Percentiles rank a stretch among this genome's conserved stretches.
These are phyloP conservation scores for Aspergillus candidus DNA, from an alignment of 2,329 filamentous ascomycete genomes.

Conservation along the genomic window DNA sequence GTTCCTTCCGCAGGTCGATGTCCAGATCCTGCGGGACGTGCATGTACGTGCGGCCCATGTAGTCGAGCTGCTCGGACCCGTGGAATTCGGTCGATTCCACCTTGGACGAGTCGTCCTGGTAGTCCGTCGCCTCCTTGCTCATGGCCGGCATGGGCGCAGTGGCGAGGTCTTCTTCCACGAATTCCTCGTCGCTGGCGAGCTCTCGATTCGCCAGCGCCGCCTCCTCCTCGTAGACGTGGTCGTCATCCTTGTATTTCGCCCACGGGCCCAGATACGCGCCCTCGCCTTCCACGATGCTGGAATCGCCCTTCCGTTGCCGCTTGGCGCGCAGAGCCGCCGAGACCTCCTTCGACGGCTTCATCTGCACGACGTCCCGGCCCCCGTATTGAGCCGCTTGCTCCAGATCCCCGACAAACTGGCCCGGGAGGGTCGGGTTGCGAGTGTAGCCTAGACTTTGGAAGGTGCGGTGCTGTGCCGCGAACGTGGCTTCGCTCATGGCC, in stretches of 20 bases:
- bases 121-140: constrained; percentile 47
- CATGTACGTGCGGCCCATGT: constrained; percentile 95
- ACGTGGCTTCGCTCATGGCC: constrained; percentile 82
- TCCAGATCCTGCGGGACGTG: constrained; percentile 89
- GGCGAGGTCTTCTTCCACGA: constrained; percentile 61
- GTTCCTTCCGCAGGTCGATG: constrained; percentile 75
- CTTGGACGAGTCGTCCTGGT: constrained; percentile 51
- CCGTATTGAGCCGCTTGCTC: constrained; percentile 40
- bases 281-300: constrained; percentile 76
- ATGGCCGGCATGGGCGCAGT: constrained; percentile 45
- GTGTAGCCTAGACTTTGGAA: constrained; percentile 60
- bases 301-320: constrained; percentile 78
- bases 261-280: constrained; percentile 90
- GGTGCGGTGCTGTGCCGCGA: constrained; percentile 79
- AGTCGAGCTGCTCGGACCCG: constrained; percentile 76
- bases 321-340: constrained; percentile 63
- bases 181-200: constrained; percentile 72
- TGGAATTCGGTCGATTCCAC: constrained; percentile 84
- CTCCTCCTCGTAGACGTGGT: constrained; percentile 63
- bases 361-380: constrained; percentile 49
- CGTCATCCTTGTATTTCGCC: constrained; percentile 75
- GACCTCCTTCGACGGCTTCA: constrained; percentile 62
- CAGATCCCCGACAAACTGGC: constrained; percentile 44
- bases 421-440: constrained; percentile 41
- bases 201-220: constrained; percentile 63